phyloP scores from a whole-genome alignment of 345 rosid species.

The Excoecaria agallocha region DNA sequence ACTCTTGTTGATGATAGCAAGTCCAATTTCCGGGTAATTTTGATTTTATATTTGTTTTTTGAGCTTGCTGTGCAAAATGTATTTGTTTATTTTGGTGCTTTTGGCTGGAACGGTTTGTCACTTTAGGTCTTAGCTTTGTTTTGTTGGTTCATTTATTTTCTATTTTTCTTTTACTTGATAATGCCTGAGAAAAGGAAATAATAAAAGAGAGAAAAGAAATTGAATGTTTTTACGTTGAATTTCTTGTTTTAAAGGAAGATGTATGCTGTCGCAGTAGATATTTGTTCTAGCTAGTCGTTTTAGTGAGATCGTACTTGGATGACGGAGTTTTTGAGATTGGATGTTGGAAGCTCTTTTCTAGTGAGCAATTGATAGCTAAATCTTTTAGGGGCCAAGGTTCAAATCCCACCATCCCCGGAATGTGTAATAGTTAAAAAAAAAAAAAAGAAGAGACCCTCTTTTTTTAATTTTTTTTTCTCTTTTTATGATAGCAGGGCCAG shows the following conservation, averaged over 20 bases:
- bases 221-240: neutral
- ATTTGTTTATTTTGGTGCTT: no score
- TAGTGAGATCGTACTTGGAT: no score
- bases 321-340: no score
- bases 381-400: no score
- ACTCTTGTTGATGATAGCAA: constrained; percentile 67
- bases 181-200: no score
- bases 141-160: neutral
- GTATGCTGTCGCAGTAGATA: neutral
- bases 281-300: neutral
- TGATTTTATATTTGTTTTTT: neutral
- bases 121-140: neutral
- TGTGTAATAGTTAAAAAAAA: no score
- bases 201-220: neutral
- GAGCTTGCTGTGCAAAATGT: neutral
- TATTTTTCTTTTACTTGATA: neutral
- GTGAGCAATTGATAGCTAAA: no score
- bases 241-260: neutral
- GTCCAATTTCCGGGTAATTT: constrained; percentile 64
- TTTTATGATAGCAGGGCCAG: neutral
- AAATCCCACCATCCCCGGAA: no score
- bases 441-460: no score
- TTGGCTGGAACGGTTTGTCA: neutral
- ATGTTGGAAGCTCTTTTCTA: no score
- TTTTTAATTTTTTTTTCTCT: no score